phyloP scores from a whole-genome alignment of 371 early-diverging fungal species.

The Mortierella sp. region DNA sequence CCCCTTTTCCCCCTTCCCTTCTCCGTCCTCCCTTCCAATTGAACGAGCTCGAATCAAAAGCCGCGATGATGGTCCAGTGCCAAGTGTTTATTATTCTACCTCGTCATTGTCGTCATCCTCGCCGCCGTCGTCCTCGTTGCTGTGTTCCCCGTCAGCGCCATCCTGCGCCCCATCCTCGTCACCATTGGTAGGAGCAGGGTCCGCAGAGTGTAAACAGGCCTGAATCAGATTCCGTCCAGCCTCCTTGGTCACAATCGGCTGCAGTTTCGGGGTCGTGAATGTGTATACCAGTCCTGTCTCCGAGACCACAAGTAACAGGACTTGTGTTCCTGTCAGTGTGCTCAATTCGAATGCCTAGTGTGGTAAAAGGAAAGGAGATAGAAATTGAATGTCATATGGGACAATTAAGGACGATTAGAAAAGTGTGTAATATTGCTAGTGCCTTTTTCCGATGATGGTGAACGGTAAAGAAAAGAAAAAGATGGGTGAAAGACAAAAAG shows the following conservation, averaged over 20 bases:
- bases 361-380: not conserved
- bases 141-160: not conserved
- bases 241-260: constrained; percentile 94
- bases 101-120: constrained; percentile 9
- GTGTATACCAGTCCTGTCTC: constrained; percentile 99
- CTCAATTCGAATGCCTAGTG: constrained; percentile 94
- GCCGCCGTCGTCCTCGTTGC: not conserved
- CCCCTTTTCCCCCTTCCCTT: not conserved
- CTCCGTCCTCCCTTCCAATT: not conserved
- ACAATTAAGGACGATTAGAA: not conserved
- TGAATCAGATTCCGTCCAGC: constrained; percentile 97
- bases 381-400: not conserved
- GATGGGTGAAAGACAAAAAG: not conserved
- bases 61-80: not conserved
- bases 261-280: constrained; percentile 97
- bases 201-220: constrained; percentile 92
- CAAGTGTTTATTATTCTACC: constrained; percentile 14
- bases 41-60: not conserved
- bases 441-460: not conserved
- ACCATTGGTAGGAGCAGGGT: constrained; percentile 34
- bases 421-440: not conserved
- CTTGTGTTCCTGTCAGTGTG: constrained; percentile 98
- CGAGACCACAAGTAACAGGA: constrained; percentile 95
- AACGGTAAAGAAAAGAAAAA: not conserved
- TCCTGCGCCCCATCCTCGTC: not conserved